Evolutionary conservation across 1,139 yeast species (phyloP).

Genomic region (Suhomyces atakaporum): DNA sequence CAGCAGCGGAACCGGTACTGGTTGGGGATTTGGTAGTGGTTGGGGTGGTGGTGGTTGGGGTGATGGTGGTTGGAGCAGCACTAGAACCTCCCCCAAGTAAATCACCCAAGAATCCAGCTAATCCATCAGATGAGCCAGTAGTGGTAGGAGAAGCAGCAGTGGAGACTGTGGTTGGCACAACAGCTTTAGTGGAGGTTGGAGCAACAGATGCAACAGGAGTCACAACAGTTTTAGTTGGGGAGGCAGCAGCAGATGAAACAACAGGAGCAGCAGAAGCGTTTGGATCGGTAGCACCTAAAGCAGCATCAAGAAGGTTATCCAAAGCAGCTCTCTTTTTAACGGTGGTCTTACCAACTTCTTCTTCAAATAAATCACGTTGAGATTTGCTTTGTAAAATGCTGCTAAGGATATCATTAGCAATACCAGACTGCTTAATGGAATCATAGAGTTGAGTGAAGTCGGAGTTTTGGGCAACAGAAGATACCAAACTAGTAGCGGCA

Average conservation of each 20-base stretch:
- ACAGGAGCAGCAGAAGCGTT: slow-evolving; percentile 11
- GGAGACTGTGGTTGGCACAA: slow-evolving; percentile 4
- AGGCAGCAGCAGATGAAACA: not conserved
- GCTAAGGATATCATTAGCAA: slow-evolving; percentile 25
- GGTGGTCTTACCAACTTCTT: slow-evolving; percentile 5
- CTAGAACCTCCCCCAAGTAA: slow-evolving; percentile 9
- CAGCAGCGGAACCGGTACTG: slow-evolving; percentile 10
- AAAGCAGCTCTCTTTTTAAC: slow-evolving; percentile 10
- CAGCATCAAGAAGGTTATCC: slow-evolving; percentile 12
- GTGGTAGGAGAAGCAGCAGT: slow-evolving; percentile 12
- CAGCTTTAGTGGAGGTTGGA: slow-evolving; percentile 2
- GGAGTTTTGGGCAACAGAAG: slow-evolving; percentile 19
- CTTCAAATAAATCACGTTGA: slow-evolving; percentile 9
- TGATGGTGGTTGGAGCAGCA: slow-evolving; percentile 12
- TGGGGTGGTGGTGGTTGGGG: slow-evolving; percentile 6
- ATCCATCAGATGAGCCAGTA: slow-evolving; percentile 7
- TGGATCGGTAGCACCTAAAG: slow-evolving; percentile 9
- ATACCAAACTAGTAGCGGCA: slow-evolving; percentile 23
- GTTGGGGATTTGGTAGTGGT: slow-evolving; percentile 6
- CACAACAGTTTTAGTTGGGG: not conserved
- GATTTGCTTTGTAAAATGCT: slow-evolving; percentile 7
- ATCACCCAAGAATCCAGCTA: slow-evolving; percentile 15
- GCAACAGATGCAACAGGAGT: slow-evolving; percentile 1
- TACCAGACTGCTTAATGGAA: slow-evolving; percentile 25
- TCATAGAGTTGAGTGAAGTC: slow-evolving; percentile 25